Evolutionary conservation across 257 asterid species (phyloP).

Genomic region (Dorcoceras hygrometricum): DNA sequence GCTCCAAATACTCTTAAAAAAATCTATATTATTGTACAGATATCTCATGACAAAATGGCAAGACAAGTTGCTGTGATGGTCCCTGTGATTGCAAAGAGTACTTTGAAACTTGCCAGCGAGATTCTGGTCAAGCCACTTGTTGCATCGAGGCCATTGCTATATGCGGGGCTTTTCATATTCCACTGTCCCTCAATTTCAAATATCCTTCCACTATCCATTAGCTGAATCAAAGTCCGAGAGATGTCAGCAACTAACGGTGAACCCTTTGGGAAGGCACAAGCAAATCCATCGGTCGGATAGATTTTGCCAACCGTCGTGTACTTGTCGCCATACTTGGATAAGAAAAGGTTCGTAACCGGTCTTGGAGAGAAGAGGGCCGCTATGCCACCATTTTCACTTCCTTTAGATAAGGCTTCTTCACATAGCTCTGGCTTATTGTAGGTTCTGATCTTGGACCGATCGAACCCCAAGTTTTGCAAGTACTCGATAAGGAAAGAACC

Average conservation of each 20-base stretch:
- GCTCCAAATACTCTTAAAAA: conserved; percentile 19
- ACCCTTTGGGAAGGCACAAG: conserved; percentile 35
- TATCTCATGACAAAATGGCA: conserved; percentile 15
- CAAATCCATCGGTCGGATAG: conserved; percentile 34
- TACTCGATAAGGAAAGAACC: conserved; percentile 33
- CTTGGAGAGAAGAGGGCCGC: conserved; percentile 30
- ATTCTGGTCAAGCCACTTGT: conserved; percentile 1
- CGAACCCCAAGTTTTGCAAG: conserved; percentile 27
- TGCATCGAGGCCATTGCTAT: background rate
- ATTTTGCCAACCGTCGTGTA: conserved; percentile 31
- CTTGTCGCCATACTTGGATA: conserved; percentile 32
- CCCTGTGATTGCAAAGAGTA: conserved; percentile 24
- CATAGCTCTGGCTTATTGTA: conserved; percentile 29
- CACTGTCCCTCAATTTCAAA: conserved; percentile 22
- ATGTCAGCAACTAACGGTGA: conserved; percentile 42
- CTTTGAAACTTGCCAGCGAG: conserved; percentile 13
- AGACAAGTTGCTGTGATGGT: conserved; percentile 25
- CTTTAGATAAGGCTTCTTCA: conserved; percentile 31
- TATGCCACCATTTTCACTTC: conserved; percentile 38
- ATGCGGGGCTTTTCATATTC: background rate
- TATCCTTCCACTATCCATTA: conserved; percentile 23
- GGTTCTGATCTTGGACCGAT: conserved; percentile 24
- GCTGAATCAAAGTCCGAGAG: conserved; percentile 33
- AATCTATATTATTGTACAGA: conserved; percentile 26
- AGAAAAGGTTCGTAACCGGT: conserved; percentile 27